Conservation (phyloP, 2,329 filamentous ascomycete species). For the Colletotrichum eleusines region DNA sequence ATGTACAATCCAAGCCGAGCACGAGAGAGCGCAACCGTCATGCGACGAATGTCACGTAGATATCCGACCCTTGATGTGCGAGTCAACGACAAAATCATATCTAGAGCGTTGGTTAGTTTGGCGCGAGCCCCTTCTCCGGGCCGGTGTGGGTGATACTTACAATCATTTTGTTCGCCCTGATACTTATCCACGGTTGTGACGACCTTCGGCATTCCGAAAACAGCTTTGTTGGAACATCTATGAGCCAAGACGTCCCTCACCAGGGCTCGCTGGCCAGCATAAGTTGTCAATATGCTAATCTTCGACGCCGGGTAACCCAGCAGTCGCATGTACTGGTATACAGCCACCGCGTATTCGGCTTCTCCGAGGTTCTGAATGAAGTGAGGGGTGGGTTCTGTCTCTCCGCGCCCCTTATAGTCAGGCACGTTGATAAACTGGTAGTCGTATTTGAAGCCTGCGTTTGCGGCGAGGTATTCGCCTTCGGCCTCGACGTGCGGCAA, state of each 20-base stretch:
- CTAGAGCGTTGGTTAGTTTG: slow-evolving; percentile 59
- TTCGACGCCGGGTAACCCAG: slow-evolving; percentile 87
- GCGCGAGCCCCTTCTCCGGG: neutral
- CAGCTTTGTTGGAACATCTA: slow-evolving; percentile 82
- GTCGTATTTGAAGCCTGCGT: slow-evolving; percentile 92
- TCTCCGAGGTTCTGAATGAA: slow-evolving; percentile 98
- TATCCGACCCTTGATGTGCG: slow-evolving; percentile 92
- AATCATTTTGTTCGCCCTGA: slow-evolving; percentile 99
- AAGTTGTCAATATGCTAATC: slow-evolving; percentile 92
- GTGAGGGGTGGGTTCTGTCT: slow-evolving; percentile 90
- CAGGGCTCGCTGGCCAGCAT: slow-evolving; percentile 90
- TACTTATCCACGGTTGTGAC: slow-evolving; percentile 99
- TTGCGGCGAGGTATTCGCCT: slow-evolving; percentile 82
- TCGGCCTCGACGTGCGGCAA: slow-evolving; percentile 78
- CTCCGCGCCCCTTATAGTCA: slow-evolving; percentile 91
- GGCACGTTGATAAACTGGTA: slow-evolving; percentile 97
- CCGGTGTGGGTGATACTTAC: slow-evolving; percentile 68
- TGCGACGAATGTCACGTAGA: slow-evolving; percentile 89
- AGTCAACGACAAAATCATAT: slow-evolving; percentile 93
- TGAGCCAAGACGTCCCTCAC: slow-evolving; percentile 88
- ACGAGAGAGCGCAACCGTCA: slow-evolving; percentile 94
- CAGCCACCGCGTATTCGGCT: slow-evolving; percentile 94
- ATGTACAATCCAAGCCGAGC: slow-evolving; percentile 93
- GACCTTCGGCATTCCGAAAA: slow-evolving; percentile 90
- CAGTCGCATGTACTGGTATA: slow-evolving; percentile 97